Evolutionary conservation across 2,329 filamentous ascomycete species (phyloP).

Genomic region (Plenodomus biglobosus): DNA sequence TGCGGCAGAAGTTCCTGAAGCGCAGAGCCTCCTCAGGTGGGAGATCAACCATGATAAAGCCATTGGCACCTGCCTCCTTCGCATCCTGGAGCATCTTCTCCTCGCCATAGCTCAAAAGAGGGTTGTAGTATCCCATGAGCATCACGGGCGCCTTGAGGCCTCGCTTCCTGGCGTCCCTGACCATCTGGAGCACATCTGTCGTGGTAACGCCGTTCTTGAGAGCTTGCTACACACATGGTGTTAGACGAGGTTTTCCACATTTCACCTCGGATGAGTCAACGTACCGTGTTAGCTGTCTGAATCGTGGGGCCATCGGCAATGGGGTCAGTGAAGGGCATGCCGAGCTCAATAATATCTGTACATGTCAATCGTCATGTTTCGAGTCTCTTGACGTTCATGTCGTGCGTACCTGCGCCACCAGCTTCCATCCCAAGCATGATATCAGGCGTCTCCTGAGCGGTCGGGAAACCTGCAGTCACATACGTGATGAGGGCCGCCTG

Average conservation of each 20-base stretch:
- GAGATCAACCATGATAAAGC: constrained; percentile 94
- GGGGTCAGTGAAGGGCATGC: constrained; percentile 94
- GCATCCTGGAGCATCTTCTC: constrained; percentile 84
- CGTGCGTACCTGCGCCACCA: constrained; percentile 75
- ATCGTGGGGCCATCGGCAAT: constrained; percentile 98
- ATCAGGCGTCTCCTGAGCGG: constrained; percentile 75
- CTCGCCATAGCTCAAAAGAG: constrained; percentile 90
- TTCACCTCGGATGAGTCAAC: constrained; percentile 34
- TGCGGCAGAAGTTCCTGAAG: constrained; percentile 82
- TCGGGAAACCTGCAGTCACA: constrained; percentile 92
- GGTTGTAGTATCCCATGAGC: constrained; percentile 99
- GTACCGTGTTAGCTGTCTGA: constrained; percentile 86
- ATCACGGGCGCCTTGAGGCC: constrained; percentile 82
- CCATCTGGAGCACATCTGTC: constrained; percentile 75
- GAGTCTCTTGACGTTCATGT: background rate
- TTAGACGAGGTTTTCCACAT: constrained; percentile 15
- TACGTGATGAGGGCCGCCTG: constrained; percentile 90
- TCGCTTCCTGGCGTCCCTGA: constrained; percentile 73
- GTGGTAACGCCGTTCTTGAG: constrained; percentile 88
- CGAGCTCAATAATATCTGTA: constrained; percentile 89
- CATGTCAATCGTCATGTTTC: constrained; percentile 17
- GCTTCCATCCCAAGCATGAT: constrained; percentile 88
- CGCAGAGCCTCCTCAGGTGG: constrained; percentile 93
- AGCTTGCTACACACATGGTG: constrained; percentile 56
- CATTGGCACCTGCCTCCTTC: constrained; percentile 82